phyloP scores from a whole-genome alignment of 1,284 basidiomycete species.

The Puccinia hordei region DNA sequence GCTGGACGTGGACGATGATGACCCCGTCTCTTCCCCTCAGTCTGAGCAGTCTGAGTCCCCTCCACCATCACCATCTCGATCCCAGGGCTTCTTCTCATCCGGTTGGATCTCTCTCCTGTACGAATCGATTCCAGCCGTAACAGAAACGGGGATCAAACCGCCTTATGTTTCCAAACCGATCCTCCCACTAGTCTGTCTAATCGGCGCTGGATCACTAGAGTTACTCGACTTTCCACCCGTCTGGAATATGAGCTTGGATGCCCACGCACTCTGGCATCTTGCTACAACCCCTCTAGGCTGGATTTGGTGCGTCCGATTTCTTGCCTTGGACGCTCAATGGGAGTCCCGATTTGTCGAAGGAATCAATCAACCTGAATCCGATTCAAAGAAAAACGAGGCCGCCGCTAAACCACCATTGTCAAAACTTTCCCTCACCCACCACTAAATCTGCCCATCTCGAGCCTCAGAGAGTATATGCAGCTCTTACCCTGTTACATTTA shows the following conservation, averaged over 20 bases:
- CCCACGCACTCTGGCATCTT: slow-evolving; percentile 92
- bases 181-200: slow-evolving; percentile 67
- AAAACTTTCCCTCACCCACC: neutral
- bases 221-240: slow-evolving; percentile 86
- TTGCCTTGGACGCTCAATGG: slow-evolving; percentile 51
- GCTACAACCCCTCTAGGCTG: slow-evolving; percentile 77
- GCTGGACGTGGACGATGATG: slow-evolving; percentile 61
- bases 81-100: slow-evolving; percentile 12
- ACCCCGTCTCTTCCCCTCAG: slow-evolving; percentile 65
- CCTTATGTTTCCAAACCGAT: slow-evolving; percentile 57
- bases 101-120: slow-evolving; percentile 56
- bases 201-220: slow-evolving; percentile 77
- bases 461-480: no score
- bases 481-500: neutral
- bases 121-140: slow-evolving; percentile 54
- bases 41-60: slow-evolving; percentile 52
- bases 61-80: slow-evolving; percentile 51
- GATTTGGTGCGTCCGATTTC: slow-evolving; percentile 68
- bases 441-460: no score
- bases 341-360: slow-evolving; percentile 46
- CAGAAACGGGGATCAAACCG: slow-evolving; percentile 57
- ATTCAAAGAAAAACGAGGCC: neutral
- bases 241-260: slow-evolving; percentile 67
- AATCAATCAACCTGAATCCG: neutral
- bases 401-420: neutral